Evolutionary conservation across 352 stramenopile species (phyloP).

Genomic region (Globisporangium paroecandrum): DNA sequence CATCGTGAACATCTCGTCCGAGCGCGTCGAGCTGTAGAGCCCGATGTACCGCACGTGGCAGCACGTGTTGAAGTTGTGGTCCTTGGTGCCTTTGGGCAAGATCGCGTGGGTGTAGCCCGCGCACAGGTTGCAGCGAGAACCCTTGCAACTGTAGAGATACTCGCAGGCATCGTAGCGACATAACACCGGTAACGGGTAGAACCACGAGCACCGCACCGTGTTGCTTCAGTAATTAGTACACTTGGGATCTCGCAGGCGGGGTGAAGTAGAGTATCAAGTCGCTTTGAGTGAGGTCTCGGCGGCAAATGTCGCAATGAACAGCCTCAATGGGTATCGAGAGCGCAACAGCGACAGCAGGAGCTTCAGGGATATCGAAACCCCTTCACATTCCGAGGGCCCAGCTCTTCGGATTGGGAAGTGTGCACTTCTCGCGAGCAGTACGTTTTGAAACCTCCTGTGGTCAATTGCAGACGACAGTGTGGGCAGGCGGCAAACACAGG

Average conservation of each 20-base stretch:
- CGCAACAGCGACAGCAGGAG: no score
- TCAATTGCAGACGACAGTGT: no score
- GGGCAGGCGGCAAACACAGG: no score
- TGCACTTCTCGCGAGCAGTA: no score
- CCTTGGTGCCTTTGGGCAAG: slow-evolving; percentile 3
- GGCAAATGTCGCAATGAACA: not conserved
- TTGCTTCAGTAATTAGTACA: not conserved
- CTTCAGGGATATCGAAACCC: no score
- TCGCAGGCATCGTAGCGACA: not conserved
- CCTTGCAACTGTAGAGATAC: slow-evolving; percentile 8
- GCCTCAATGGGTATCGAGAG: not conserved
- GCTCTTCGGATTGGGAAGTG: no score
- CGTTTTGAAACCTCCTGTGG: no score
- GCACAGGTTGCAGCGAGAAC: not conserved
- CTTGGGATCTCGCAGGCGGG: not conserved
- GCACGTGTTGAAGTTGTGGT: slow-evolving; percentile 12
- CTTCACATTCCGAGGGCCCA: no score
- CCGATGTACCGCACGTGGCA: slow-evolving; percentile 7
- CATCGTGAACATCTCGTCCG: slow-evolving; percentile 11
- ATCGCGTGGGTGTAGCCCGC: slow-evolving; percentile 9
- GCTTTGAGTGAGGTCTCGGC: not conserved
- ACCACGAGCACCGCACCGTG: not conserved
- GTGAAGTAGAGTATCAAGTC: no score
- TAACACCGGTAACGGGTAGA: not conserved
- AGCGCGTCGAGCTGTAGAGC: not conserved